Evolutionary conservation across 2,329 filamentous ascomycete species (phyloP), one percentile per base, ranked within the genome.

Genomic region (Exophiala sp.): DNA sequence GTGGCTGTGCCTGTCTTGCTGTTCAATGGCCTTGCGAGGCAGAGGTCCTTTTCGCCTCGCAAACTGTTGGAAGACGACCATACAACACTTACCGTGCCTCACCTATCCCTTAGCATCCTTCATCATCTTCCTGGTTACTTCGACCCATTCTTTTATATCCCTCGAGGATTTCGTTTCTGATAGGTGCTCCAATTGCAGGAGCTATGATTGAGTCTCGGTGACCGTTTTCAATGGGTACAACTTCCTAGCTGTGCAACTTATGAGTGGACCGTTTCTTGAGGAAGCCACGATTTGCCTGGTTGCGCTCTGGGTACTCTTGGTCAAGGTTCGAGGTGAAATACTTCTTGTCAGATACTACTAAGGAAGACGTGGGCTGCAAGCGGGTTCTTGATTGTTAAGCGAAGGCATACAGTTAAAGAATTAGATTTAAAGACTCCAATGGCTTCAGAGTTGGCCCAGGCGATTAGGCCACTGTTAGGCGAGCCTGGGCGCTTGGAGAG

Each of bases 41-140:
- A 24, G 63, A 65, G 2, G 66, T 68, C 2, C 63, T 71, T 21
- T 69, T 69, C 46, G 59, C 66, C 43, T 5, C 71, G 72, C 0
- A 69, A 71, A 0, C 54, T 78, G 16, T 65, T 78, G 39, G 76
- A 79, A 66, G 44, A 61, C 61, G 0, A 75, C 76, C 0, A 72
- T 78, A 53, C 72, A 67, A 34, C 73, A 77, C 47, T 57, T 66
- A 5, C 65, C 72, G 0, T 78, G 75, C 70, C 72, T 65, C 63
- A 65, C n/a, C n/a, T n/a, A n/a, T n/a, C n/a, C n/a, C n/a, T n/a
- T n/a, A n/a, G n/a, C n/a, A n/a, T n/a, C n/a, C n/a, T n/a, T n/a
- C n/a, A n/a, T n/a, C n/a, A n/a, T n/a, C n/a, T n/a, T n/a, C n/a
- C n/a, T n/a, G n/a, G n/a, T n/a, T n/a, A n/a, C n/a, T n/a, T n/a